phyloP scores from a whole-genome alignment of 352 stramenopile species.

The Phytophthora pistaciae region DNA sequence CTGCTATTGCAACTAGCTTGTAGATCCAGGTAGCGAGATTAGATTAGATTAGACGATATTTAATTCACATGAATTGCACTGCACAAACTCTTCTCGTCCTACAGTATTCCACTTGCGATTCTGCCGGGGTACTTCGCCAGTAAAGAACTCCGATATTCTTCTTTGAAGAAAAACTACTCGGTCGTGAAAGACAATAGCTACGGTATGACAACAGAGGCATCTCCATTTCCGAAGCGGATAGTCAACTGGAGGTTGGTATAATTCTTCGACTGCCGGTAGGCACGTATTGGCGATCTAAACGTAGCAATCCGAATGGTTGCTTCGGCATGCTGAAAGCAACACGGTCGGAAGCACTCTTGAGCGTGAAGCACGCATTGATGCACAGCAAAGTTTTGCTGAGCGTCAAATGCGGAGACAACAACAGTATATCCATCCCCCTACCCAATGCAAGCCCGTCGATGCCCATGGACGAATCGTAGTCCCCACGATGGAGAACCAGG shows the following conservation, averaged over 20 bases:
- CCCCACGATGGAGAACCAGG: too few species aligned
- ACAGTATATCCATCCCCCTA: too few species aligned
- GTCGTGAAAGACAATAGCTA: too few species aligned
- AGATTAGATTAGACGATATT: constrained; percentile 23
- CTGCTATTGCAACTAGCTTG: background rate
- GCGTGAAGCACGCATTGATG: too few species aligned
- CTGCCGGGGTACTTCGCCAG: too few species aligned
- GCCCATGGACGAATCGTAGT: too few species aligned
- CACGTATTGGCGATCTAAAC: background rate
- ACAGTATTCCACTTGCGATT: constrained; percentile 1
- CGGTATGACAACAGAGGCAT: too few species aligned
- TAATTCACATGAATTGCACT: constrained; percentile 14
- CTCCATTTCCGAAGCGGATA: background rate
- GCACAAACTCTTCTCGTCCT: background rate
- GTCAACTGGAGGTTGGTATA: constrained; percentile 14
- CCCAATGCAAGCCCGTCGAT: too few species aligned
- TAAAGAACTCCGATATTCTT: too few species aligned
- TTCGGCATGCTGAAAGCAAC: background rate
- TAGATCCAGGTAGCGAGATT: background rate
- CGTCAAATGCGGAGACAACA: too few species aligned
- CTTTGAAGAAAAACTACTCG: too few species aligned
- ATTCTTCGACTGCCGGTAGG: too few species aligned
- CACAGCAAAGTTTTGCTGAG: background rate
- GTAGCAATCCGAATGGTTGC: background rate
- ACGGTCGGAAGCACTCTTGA: background rate